These are phyloP conservation scores for Aotearoamyces nothofagi DNA, from an alignment of 2,329 filamentous ascomycete genomes.

Conservation along the genomic window DNA sequence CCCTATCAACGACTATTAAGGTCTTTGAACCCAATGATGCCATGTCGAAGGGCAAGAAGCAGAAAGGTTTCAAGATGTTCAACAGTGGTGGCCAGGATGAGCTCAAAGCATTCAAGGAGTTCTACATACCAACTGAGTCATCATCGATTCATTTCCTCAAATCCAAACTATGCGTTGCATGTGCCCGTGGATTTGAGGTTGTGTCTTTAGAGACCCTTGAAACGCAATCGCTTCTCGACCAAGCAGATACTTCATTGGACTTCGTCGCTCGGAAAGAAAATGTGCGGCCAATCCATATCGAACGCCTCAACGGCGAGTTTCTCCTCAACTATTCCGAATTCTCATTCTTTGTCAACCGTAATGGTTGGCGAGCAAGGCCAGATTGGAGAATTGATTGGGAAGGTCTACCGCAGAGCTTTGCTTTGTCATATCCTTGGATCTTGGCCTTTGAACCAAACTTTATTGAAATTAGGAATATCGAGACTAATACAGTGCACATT, in stretches of 20 bases:
- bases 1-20: slow-evolving; percentile 90
- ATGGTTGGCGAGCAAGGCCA: slow-evolving; percentile 88
- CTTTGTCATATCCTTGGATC: slow-evolving; percentile 92
- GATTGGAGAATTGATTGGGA: slow-evolving; percentile 99
- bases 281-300: slow-evolving; percentile 90
- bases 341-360: slow-evolving; percentile 93
- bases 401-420: slow-evolving; percentile 80
- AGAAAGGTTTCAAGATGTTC: slow-evolving; percentile 95
- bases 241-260: slow-evolving; percentile 94
- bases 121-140: slow-evolving; percentile 97
- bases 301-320: slow-evolving; percentile 93
- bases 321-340: slow-evolving; percentile 97
- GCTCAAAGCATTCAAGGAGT: slow-evolving; percentile 94
- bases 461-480: slow-evolving; percentile 90
- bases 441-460: slow-evolving; percentile 95
- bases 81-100: slow-evolving; percentile 76
- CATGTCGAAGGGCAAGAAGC: slow-evolving; percentile 86
- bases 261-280: slow-evolving; percentile 91
- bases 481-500: slow-evolving; percentile 88
- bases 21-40: slow-evolving; percentile 98
- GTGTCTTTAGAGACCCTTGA: slow-evolving; percentile 95
- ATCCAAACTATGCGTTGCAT: slow-evolving; percentile 91
- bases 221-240: slow-evolving; percentile 89
- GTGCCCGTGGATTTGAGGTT: slow-evolving; percentile 90
- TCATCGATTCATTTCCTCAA: slow-evolving; percentile 96